These are phyloP conservation scores for Pichia thaimueangensis DNA, from an alignment of 805 yeast species.

Conservation along the genomic window DNA sequence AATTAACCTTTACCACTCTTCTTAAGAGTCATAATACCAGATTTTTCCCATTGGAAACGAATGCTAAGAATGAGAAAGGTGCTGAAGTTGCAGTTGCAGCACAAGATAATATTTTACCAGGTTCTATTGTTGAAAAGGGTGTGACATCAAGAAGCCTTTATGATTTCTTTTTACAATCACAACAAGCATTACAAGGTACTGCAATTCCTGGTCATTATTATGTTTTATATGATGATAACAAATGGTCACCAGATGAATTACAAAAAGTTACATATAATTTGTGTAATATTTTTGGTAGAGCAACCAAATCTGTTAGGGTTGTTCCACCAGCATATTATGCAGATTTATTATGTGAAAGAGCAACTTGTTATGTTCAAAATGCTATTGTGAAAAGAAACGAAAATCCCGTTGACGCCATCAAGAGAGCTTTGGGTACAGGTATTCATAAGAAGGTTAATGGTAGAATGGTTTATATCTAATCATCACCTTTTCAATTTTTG, in stretches of 20 bases:
- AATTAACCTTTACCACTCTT: conserved; percentile 24
- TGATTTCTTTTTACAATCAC: conserved; percentile 29
- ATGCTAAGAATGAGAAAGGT: conserved; percentile 20
- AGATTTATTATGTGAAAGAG: conserved; percentile 29
- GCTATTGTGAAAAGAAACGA: conserved; percentile 7
- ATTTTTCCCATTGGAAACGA: conserved; percentile 25
- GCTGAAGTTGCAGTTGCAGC: conserved; percentile 19
- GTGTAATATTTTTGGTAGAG: conserved; percentile 27
- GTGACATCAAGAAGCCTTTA: conserved; percentile 27
- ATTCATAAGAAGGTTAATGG: conserved; percentile 17
- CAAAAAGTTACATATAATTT: conserved; percentile 26
- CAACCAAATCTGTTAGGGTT: conserved; percentile 29
- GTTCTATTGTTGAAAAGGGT: conserved; percentile 29
- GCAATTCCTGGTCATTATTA: conserved; percentile 31
- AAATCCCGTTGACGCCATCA: conserved; percentile 16
- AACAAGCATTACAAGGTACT: conserved; percentile 31
- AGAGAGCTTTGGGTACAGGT: conserved; percentile 15
- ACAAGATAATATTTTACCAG: conserved; percentile 23
- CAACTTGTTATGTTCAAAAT: conserved; percentile 19
- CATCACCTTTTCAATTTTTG: neutral
- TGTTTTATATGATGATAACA: conserved; percentile 27
- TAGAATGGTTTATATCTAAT: conserved; percentile 19
- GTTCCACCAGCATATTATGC: conserved; percentile 31
- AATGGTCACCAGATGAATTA: conserved; percentile 23
- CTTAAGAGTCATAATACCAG: conserved; percentile 25